A percentile compares a stretch with the other conserved stretches of the same genome.
Evolutionary conservation across 371 early-diverging fungal species (phyloP).

Genomic region (Apophysomyces elegans): DNA sequence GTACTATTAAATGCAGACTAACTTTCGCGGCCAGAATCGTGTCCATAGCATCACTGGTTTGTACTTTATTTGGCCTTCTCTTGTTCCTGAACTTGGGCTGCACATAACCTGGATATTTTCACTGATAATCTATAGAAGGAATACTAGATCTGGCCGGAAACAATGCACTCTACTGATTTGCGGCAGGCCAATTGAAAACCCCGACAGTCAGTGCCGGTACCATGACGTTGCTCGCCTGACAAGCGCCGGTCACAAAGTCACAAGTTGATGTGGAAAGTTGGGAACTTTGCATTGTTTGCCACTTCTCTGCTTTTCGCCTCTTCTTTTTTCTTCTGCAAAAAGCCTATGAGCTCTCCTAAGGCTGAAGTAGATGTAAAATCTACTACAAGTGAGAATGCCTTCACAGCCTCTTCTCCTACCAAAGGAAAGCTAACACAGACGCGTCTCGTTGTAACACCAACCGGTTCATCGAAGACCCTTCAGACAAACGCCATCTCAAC

Average conservation of each 20-base stretch:
- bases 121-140: too few relatives aligned
- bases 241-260: not conserved
- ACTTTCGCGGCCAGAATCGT: too few relatives aligned
- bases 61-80: too few relatives aligned
- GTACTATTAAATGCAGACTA: too few relatives aligned
- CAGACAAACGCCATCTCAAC: not conserved
- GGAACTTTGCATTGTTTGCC: conserved; percentile 4
- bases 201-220: not conserved
- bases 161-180: too few relatives aligned
- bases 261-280: conserved; percentile 1
- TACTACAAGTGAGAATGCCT: not conserved
- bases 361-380: not conserved
- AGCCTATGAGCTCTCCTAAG: conserved; percentile 4
- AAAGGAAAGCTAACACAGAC: not conserved
- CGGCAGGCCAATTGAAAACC: not conserved
- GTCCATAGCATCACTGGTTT: too few relatives aligned
- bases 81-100: too few relatives aligned
- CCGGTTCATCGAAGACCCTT: not conserved
- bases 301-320: not conserved
- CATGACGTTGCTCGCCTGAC: not conserved
- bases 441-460: not conserved
- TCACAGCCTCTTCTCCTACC: not conserved
- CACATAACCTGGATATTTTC: too few relatives aligned
- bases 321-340: not conserved
- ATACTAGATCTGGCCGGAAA: too few relatives aligned